phyloP scores from a whole-genome alignment of 2,329 filamentous ascomycete species.

The Exophiala lecanii-corni region DNA sequence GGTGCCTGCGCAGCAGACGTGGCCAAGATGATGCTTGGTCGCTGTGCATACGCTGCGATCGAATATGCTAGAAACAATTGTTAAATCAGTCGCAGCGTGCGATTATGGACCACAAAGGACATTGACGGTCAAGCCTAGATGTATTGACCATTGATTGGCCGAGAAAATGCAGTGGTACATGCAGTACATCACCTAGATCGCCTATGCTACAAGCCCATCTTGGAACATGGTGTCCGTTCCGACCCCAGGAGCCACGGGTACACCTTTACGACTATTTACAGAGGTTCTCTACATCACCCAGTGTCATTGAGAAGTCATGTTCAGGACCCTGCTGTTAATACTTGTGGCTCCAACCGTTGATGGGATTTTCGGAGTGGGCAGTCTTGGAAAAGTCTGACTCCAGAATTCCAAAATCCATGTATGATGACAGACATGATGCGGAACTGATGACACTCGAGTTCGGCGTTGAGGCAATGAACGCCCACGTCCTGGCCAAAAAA shows the following conservation, averaged over 20 bases:
- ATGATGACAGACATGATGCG: too few species aligned
- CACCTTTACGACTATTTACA: neutral
- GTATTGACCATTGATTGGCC: constrained; percentile 17
- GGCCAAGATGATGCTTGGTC: neutral
- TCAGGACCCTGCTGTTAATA: too few species aligned
- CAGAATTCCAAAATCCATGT: too few species aligned
- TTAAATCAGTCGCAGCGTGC: constrained; percentile 9
- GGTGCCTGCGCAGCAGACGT: constrained; percentile 1
- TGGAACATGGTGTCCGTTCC: constrained; percentile 10
- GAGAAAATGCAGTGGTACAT: constrained; percentile 18
- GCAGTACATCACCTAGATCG: constrained; percentile 21
- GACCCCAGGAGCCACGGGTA: constrained; percentile 18
- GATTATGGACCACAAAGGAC: constrained; percentile 11
- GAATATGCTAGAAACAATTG: neutral
- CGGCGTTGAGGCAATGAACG: too few species aligned
- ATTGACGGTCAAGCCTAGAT: constrained; percentile 12
- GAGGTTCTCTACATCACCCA: too few species aligned
- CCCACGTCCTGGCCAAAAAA: too few species aligned
- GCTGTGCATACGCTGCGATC: neutral
- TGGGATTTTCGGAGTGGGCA: too few species aligned
- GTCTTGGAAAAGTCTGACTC: too few species aligned
- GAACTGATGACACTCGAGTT: too few species aligned
- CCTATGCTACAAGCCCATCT: constrained; percentile 13
- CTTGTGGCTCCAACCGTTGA: too few species aligned
- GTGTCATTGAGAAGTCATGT: too few species aligned